These are phyloP conservation scores for Phytophthora multivora DNA, from an alignment of 352 stramenopile species.

Conservation along the genomic window DNA sequence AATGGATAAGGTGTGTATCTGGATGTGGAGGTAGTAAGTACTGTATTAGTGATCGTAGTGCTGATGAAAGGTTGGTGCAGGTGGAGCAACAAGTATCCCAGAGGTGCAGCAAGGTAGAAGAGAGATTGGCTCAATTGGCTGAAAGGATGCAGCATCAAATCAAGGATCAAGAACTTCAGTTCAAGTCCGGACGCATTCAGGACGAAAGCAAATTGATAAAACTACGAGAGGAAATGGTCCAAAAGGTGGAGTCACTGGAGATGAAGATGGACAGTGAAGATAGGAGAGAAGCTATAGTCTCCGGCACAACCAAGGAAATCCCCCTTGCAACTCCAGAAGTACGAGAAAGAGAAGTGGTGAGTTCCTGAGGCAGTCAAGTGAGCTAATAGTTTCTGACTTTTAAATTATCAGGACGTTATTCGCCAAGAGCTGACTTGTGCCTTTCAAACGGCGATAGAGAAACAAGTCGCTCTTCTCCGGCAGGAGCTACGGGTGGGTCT, in stretches of 20 bases:
- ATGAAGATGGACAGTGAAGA: conserved; percentile 11
- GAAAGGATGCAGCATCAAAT: conserved; percentile 12
- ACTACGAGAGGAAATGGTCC: conserved; percentile 13
- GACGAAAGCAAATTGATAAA: conserved; percentile 16
- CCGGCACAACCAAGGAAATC: conserved; percentile 12
- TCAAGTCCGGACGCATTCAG: conserved; percentile 4
- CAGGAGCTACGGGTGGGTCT: conserved; percentile 30
- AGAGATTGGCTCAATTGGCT: conserved; percentile 4
- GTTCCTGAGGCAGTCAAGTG: not conserved
- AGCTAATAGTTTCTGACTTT: not conserved
- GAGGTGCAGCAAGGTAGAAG: conserved; percentile 5
- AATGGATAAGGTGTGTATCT: not conserved
- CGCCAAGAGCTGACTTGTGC: conserved; percentile 9
- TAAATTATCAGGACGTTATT: conserved; percentile 12
- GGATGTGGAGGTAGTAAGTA: not conserved
- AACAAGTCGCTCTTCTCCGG: conserved; percentile 18
- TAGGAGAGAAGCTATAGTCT: conserved; percentile 6
- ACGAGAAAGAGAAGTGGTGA: conserved; percentile 17
- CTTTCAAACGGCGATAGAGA: conserved; percentile 20
- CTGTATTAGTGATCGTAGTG: not conserved
- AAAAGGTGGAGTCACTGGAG: conserved; percentile 12
- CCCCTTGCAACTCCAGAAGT: not conserved
- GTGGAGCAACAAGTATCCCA: conserved; percentile 16
- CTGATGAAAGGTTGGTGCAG: not conserved
- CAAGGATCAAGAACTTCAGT: conserved; percentile 9